phyloP scores from a whole-genome alignment of 164 flowering plant species.

The Vitis riparia region DNA sequence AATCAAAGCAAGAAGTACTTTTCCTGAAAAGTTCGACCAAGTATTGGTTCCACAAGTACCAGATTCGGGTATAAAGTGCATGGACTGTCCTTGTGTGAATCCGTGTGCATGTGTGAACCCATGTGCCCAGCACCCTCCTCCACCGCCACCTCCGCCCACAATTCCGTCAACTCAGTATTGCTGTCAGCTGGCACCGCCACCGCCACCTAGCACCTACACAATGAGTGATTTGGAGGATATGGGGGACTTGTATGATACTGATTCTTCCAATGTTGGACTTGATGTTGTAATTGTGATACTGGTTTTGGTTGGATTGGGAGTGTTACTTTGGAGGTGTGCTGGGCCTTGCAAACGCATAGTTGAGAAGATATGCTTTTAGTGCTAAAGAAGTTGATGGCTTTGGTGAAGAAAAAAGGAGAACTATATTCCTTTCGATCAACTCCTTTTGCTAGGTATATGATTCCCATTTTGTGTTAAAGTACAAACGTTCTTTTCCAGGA shows the following conservation, averaged over 20 bases:
- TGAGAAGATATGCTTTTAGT: no score
- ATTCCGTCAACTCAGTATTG: neutral
- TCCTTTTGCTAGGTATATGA: no score
- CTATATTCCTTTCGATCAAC: no score
- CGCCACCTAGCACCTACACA: conserved; percentile 23
- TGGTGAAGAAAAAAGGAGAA: no score
- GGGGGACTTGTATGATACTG: conserved; percentile 13
- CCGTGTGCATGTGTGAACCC: conserved; percentile 31
- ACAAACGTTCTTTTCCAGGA: no score
- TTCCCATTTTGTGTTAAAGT: no score
- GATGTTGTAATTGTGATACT: no score
- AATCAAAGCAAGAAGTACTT: neutral
- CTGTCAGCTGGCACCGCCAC: conserved; percentile 19
- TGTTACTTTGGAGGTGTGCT: no score
- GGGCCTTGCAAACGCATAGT: no score
- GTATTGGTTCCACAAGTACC: conserved; percentile 3
- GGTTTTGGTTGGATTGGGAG: conserved; percentile 2
- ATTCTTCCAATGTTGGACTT: neutral
- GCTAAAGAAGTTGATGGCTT: no score
- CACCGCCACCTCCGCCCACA: conserved; percentile 13
- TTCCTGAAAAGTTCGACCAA: conserved; percentile 3
- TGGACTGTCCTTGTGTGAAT: conserved; percentile 24
- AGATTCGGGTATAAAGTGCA: conserved; percentile 21
- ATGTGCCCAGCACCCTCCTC: conserved; percentile 14
- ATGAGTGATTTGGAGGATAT: conserved; percentile 22